Percentiles rank a stretch among this genome's conserved stretches.
Conservation (phyloP, 2,329 filamentous ascomycete genomes). For the Aspergillus puulaauensis region DNA sequence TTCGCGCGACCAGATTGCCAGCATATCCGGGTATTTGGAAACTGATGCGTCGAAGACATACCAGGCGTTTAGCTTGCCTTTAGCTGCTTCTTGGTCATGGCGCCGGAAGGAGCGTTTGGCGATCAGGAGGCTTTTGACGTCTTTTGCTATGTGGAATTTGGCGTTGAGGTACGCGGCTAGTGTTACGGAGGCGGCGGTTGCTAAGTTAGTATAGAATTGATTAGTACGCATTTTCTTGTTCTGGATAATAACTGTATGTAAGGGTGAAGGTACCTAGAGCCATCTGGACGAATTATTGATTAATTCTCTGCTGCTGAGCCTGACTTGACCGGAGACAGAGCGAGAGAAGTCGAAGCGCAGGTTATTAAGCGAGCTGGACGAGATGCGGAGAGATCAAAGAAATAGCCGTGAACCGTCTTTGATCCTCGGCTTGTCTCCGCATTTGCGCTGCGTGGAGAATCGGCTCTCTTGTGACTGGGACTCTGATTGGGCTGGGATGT, state of each 20-base stretch:
- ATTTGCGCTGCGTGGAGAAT: no score
- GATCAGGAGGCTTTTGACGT: conserved; percentile 52
- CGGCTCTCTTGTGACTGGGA: no score
- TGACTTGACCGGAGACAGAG: not conserved
- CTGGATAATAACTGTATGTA: not conserved
- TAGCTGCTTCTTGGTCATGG: conserved; percentile 48
- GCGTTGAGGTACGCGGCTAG: conserved; percentile 53
- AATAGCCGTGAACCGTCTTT: no score
- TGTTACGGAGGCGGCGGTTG: conserved; percentile 27
- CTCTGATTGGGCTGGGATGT: no score
- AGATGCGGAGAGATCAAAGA: no score
- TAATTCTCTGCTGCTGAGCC: not conserved
- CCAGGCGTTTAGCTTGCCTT: conserved; percentile 61
- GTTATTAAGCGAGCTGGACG: not conserved
- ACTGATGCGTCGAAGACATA: conserved; percentile 64
- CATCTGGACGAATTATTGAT: not conserved
- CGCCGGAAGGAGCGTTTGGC: conserved; percentile 45
- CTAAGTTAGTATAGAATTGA: conserved; percentile 4
- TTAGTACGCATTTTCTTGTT: not conserved
- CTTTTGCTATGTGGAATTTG: conserved; percentile 66
- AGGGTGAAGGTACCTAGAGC: conserved; percentile 1
- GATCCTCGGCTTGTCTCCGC: no score
- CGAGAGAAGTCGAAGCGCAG: not conserved
- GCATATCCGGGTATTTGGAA: conserved; percentile 51
- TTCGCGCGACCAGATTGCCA: conserved; percentile 67